Conservation (phyloP, 371 early-diverging fungal genomes). For the Batrachochytrium dendrobatidis region DNA sequence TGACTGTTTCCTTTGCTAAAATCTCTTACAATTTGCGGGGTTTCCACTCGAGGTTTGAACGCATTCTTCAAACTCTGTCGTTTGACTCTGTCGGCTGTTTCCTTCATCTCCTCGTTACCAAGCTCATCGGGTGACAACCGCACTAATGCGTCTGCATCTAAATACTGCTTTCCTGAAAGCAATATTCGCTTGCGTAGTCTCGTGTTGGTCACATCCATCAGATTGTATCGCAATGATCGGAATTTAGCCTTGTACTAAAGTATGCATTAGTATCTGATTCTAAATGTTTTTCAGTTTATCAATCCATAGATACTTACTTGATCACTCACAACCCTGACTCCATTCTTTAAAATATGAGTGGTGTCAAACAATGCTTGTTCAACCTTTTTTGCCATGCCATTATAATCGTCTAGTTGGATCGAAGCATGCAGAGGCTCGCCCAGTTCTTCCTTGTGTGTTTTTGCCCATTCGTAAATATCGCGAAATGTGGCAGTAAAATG, state of each 20-base stretch:
- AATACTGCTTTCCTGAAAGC: slow-evolving; percentile 14
- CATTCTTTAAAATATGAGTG: background rate
- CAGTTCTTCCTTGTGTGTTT: background rate
- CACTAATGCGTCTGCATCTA: slow-evolving; percentile 42
- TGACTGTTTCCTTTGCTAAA: slow-evolving; percentile 42
- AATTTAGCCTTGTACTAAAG: slow-evolving; percentile 65
- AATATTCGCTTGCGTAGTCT: slow-evolving; percentile 58
- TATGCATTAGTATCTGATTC: background rate
- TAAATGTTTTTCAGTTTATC: background rate
- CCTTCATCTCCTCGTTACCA: slow-evolving; percentile 64
- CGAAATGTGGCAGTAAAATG: background rate
- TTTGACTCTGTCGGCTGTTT: slow-evolving; percentile 53
- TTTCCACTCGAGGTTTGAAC: slow-evolving; percentile 19
- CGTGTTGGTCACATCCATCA: slow-evolving; percentile 67
- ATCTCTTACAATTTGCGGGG: slow-evolving; percentile 39
- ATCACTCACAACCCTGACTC: background rate
- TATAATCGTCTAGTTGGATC: background rate
- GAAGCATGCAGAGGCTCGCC: background rate
- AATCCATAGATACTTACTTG: background rate
- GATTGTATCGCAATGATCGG: slow-evolving; percentile 62
- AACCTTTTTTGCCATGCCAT: background rate
- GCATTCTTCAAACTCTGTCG: slow-evolving; percentile 55
- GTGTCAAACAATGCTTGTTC: background rate
- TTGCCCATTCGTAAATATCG: background rate
- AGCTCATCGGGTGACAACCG: slow-evolving; percentile 67